These are phyloP conservation scores for Taphrina flavorubra DNA, from an alignment of 1,139 yeast species.

Conservation along the genomic window DNA sequence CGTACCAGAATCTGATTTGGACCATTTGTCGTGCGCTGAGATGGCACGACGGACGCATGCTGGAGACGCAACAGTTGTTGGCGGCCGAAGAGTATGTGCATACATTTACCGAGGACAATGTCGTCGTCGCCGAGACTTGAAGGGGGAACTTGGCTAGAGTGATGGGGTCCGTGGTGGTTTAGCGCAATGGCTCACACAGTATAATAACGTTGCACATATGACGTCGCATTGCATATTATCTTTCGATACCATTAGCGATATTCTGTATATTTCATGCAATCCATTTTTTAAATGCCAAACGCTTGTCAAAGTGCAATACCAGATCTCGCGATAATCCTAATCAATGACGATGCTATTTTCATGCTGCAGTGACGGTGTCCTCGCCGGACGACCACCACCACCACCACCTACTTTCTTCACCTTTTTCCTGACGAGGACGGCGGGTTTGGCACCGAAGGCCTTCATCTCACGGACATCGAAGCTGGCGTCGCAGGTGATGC, in stretches of 20 bases:
- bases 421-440: conserved; percentile 30
- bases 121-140: not conserved
- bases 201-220: not conserved
- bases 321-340: not conserved
- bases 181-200: not conserved
- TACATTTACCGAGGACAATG: conserved; percentile 1
- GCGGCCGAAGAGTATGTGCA: conserved; percentile 26
- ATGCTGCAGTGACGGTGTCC: not conserved
- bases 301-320: not conserved
- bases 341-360: conserved; percentile 26
- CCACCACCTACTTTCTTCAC: conserved; percentile 1
- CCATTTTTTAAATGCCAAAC: not conserved
- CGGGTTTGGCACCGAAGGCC: conserved; percentile 35
- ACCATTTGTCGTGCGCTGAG: conserved; percentile 25
- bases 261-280: not conserved
- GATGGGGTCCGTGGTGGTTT: not conserved
- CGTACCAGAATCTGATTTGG: conserved; percentile 38
- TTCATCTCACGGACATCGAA: conserved; percentile 53
- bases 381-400: not conserved
- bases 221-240: not conserved
- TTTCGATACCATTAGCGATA: not conserved
- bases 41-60: conserved; percentile 35
- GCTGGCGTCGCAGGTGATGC: conserved; percentile 73
- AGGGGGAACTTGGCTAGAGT: too few relatives aligned
- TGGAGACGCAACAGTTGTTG: conserved; percentile 20